phyloP scores from a whole-genome alignment of 129 eudicot species.

The Chrysanthemum makinoi region DNA sequence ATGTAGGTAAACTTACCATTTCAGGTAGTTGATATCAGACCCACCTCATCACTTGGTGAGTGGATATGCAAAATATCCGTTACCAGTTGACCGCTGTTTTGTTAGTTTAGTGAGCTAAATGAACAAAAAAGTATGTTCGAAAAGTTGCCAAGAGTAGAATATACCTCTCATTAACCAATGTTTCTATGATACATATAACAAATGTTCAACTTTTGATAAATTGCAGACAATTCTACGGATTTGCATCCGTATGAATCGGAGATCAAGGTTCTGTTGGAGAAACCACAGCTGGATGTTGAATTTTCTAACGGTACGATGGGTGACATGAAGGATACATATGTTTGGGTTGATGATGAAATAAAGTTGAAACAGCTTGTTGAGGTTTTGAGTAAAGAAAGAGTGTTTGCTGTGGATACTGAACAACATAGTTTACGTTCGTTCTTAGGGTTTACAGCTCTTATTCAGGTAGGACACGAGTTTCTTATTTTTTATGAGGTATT shows the following conservation, averaged over 20 bases:
- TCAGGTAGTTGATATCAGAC: no score
- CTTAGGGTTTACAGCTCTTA: conserved; percentile 85
- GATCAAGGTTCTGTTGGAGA: conserved; percentile 50
- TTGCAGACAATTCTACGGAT: conserved; percentile 37
- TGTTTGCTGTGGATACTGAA: conserved; percentile 88
- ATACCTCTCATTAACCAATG: background rate
- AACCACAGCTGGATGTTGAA: conserved; percentile 34
- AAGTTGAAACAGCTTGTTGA: conserved; percentile 61
- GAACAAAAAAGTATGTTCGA: no score
- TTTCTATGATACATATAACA: conserved; percentile 14
- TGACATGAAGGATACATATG: conserved; percentile 40
- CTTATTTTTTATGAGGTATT: background rate
- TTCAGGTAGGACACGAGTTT: conserved; percentile 50
- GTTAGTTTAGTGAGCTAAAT: no score
- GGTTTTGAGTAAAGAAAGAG: conserved; percentile 61
- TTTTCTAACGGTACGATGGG: conserved; percentile 25
- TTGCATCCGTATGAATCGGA: conserved; percentile 70
- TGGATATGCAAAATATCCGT: no score
- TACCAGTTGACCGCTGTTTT: no score
- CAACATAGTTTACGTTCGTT: conserved; percentile 86
- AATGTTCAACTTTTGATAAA: conserved; percentile 13
- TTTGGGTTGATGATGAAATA: conserved; percentile 71
- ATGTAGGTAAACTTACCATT: no score
- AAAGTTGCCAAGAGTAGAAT: no score
- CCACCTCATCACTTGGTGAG: no score